Conservation (phyloP, 1,139 yeast genomes). For the Nakaseomyces nivariensis region DNA sequence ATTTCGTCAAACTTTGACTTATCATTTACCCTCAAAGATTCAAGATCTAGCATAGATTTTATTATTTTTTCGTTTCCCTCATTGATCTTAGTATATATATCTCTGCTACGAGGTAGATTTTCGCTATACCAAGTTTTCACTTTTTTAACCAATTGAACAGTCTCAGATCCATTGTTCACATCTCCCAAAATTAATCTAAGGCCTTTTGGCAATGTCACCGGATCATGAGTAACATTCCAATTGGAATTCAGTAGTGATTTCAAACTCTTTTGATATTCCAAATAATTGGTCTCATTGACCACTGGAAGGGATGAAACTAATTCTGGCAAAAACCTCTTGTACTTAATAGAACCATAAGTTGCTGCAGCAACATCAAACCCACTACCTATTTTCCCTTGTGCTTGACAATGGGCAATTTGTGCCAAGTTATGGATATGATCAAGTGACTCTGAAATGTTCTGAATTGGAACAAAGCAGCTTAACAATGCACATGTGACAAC, state of each 20-base stretch:
- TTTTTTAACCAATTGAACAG: conserved; percentile 76
- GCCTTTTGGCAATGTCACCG: conserved; percentile 57
- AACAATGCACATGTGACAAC: conserved; percentile 65
- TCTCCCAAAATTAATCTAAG: conserved; percentile 83
- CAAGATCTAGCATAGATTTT: conserved; percentile 36
- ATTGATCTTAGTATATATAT: conserved; percentile 48
- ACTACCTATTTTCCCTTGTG: conserved; percentile 91
- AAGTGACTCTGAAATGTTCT: not conserved
- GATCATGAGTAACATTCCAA: conserved; percentile 50
- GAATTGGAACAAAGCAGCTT: not conserved
- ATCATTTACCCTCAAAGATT: conserved; percentile 25
- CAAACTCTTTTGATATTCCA: conserved; percentile 26
- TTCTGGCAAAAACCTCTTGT: conserved; percentile 57
- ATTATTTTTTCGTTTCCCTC: conserved; percentile 51
- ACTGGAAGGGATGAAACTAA: conserved; percentile 37
- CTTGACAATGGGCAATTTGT: conserved; percentile 84
- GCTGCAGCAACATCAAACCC: conserved; percentile 98
- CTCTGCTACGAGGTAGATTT: conserved; percentile 41
- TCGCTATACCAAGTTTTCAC: conserved; percentile 61
- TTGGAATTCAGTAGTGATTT: conserved; percentile 36
- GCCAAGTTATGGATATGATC: conserved; percentile 63
- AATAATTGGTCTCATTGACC: conserved; percentile 9
- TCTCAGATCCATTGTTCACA: conserved; percentile 83
- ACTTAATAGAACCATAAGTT: conserved; percentile 77
- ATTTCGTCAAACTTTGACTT: conserved; percentile 25